Percentiles rank a stretch among this genome's conserved stretches.
phyloP scores from a whole-genome alignment of 129 eudicot genomes.

The Chrysanthemum lavandulifolium region DNA sequence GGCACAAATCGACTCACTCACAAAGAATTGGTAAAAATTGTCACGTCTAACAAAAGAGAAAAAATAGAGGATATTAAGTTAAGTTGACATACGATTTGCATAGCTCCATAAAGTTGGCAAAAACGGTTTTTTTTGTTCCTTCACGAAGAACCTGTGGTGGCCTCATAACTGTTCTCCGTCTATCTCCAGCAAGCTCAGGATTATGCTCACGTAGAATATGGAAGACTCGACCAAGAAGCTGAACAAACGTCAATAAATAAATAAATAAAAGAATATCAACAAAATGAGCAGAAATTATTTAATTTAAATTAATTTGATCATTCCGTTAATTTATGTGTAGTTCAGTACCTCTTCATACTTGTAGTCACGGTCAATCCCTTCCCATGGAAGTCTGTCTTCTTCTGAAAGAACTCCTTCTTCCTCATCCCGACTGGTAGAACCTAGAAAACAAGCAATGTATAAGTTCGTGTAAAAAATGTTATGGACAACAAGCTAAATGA shows the following conservation, averaged over 20 bases:
- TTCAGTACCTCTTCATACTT: constrained; percentile 51
- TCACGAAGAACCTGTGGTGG: constrained; percentile 81
- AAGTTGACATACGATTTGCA: constrained; percentile 51
- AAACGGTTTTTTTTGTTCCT: constrained; percentile 76
- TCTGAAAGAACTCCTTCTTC: constrained; percentile 45
- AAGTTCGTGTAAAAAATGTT: background rate
- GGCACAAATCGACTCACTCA: too few species aligned
- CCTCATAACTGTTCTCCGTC: constrained; percentile 68
- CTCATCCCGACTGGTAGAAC: constrained; percentile 46
- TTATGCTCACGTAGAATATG: constrained; percentile 65
- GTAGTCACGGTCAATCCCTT: constrained; percentile 61
- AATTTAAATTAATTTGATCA: background rate
- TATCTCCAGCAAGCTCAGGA: constrained; percentile 70
- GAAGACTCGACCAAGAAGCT: constrained; percentile 60
- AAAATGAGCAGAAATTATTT: background rate
- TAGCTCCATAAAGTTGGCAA: constrained; percentile 66
- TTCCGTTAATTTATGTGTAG: background rate
- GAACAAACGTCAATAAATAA: constrained; percentile 7
- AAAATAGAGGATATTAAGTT: background rate
- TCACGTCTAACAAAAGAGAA: too few species aligned
- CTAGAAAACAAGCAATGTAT: constrained; percentile 27
- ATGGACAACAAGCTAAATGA: background rate
- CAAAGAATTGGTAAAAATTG: too few species aligned
- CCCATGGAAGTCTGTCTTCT: constrained; percentile 52
- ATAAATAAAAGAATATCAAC: background rate